A percentile compares a stretch with the other conserved stretches of the same genome.
These are phyloP conservation scores for Flaveria ramosissima DNA, from an alignment of 129 eudicot species.

Conservation along the genomic window DNA sequence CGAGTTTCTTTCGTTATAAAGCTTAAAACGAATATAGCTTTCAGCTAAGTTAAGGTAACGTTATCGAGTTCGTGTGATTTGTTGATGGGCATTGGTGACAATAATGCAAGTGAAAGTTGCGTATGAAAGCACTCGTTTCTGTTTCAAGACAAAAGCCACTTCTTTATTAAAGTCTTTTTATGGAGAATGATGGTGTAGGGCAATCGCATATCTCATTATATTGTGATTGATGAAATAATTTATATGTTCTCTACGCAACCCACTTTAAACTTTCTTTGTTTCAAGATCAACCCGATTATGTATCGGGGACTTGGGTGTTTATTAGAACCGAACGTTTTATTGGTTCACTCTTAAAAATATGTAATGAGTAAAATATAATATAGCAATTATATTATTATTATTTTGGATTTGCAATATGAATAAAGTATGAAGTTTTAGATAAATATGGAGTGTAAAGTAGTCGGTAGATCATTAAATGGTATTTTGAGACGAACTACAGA, in stretches of 20 bases:
- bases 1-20: background rate
- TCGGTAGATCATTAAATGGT: no score
- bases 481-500: no score
- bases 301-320: background rate
- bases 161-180: slow-evolving; percentile 32
- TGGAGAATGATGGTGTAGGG: slow-evolving; percentile 22
- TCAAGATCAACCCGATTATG: background rate
- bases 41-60: background rate
- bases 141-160: slow-evolving; percentile 29
- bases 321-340: no score
- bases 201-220: slow-evolving; percentile 8
- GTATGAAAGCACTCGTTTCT: slow-evolving; percentile 41
- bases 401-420: no score
- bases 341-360: no score
- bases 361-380: no score
- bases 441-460: no score
- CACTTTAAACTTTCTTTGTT: slow-evolving; percentile 25
- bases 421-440: no score
- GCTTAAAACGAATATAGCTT: background rate
- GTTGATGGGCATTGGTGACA: slow-evolving; percentile 28
- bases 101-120: slow-evolving; percentile 39
- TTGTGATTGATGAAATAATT: slow-evolving; percentile 8
- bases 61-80: slow-evolving; percentile 13
- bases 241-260: slow-evolving; percentile 37
- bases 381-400: no score